phyloP scores from a whole-genome alignment of 768 basidiomycete species.

The Chlorophyllum brunneum region DNA sequence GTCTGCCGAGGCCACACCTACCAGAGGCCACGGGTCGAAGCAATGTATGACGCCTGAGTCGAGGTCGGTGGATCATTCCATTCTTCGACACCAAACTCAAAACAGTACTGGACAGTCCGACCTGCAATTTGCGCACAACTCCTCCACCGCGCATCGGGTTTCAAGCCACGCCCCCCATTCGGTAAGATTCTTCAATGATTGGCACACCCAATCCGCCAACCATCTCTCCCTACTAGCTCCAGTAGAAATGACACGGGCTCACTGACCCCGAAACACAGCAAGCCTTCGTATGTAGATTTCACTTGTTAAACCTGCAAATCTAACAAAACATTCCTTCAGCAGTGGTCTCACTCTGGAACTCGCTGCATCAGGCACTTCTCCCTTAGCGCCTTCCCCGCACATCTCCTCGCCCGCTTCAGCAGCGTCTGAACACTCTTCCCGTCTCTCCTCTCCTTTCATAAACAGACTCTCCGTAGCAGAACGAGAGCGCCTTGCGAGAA shows the following conservation, averaged over 20 bases:
- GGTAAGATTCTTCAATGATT: neutral
- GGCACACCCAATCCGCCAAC: neutral
- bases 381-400: constrained; percentile 13
- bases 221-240: neutral
- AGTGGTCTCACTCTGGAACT: neutral
- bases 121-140: constrained; percentile 20
- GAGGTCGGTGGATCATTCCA: constrained; percentile 27
- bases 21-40: constrained; percentile 21
- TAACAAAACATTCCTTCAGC: neutral
- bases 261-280: neutral
- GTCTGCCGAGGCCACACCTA: constrained; percentile 19
- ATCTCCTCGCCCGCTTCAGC: constrained; percentile 29
- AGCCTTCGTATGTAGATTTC: constrained; percentile 1
- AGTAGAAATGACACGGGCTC: neutral
- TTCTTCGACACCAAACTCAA: neutral
- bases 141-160: constrained; percentile 13
- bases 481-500: constrained; percentile 14
- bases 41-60: constrained; percentile 46
- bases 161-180: constrained; percentile 11
- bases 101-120: constrained; percentile 13
- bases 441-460: constrained; percentile 46
- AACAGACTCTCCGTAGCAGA: constrained; percentile 32
- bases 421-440: constrained; percentile 24
- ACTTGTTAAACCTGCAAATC: neutral
- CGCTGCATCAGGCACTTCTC: constrained; percentile 20